Conservation (phyloP, 208 protist species). For the Acanthamoeba healyi region DNA sequence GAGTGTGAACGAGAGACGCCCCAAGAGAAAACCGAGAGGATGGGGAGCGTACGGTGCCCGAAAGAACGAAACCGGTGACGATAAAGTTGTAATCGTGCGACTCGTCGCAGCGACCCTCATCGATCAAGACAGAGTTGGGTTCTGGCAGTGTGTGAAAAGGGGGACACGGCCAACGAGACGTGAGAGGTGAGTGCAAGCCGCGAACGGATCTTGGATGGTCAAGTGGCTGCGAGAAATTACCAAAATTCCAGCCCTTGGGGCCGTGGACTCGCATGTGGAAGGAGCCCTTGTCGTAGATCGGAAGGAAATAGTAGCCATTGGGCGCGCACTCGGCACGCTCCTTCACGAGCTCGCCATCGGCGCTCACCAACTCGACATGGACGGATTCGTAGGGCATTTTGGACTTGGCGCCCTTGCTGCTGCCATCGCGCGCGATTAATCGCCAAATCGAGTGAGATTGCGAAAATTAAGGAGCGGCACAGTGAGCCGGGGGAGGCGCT, state of each 20-base stretch:
- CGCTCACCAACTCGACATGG: slow-evolving; percentile 72
- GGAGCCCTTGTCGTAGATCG: slow-evolving; percentile 77
- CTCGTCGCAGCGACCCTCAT: slow-evolving; percentile 39
- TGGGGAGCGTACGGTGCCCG: slow-evolving; percentile 55
- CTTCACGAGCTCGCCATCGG: slow-evolving; percentile 96
- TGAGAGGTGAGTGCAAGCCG: too few relatives aligned
- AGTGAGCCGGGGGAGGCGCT: too few relatives aligned
- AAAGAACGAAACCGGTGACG: slow-evolving; percentile 78
- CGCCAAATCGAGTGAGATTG: neutral
- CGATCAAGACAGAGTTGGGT: slow-evolving; percentile 47
- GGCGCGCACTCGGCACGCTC: slow-evolving; percentile 78
- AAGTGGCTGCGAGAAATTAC: slow-evolving; percentile 2
- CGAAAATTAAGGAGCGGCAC: neutral
- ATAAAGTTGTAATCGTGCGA: slow-evolving; percentile 75
- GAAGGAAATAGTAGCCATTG: slow-evolving; percentile 81
- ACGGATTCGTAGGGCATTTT: slow-evolving; percentile 7
- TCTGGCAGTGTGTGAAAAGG: slow-evolving; percentile 42
- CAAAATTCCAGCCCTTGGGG: slow-evolving; percentile 77
- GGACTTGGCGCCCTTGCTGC: neutral
- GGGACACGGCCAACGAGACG: neutral
- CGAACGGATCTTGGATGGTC: neutral
- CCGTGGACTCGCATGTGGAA: slow-evolving; percentile 74
- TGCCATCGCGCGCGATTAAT: neutral
- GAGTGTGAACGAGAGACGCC: neutral
- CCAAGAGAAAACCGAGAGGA: neutral